Evolutionary conservation across 805 yeast genomes (phyloP).

Genomic region (Metschnikowia reukaufii): DNA sequence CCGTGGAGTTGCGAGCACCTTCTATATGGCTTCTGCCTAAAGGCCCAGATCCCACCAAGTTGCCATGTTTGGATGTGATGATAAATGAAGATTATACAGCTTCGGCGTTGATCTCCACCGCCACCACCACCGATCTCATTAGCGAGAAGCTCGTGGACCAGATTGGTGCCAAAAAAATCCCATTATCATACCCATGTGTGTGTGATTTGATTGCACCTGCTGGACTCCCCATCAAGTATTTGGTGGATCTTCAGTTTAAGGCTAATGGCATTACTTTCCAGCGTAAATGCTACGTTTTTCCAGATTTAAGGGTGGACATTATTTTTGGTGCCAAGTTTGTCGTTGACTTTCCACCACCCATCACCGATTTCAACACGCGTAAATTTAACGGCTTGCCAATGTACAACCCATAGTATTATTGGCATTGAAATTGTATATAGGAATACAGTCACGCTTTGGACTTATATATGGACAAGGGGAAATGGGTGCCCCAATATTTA

Average conservation of each 20-base stretch:
- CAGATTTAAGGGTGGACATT: not conserved
- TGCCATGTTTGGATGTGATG: not conserved
- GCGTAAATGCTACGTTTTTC: not conserved
- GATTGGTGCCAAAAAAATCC: constrained; percentile 1
- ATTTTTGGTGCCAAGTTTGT: not conserved
- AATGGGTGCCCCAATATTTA: too few relatives aligned
- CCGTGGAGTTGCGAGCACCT: not conserved
- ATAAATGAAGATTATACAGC: not conserved
- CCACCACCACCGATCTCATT: not conserved
- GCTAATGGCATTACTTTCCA: not conserved
- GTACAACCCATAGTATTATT: too few relatives aligned
- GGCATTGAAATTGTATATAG: too few relatives aligned
- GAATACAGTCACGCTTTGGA: too few relatives aligned
- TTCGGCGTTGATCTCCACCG: not conserved
- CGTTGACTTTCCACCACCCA: not conserved
- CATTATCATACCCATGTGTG: constrained; percentile 1
- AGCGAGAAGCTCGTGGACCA: not conserved
- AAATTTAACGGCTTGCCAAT: constrained; percentile 1
- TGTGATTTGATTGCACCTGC: not conserved
- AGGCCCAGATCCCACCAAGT: not conserved
- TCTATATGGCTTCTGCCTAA: not conserved
- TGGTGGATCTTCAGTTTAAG: not conserved
- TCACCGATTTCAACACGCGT: not conserved
- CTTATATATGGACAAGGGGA: too few relatives aligned
- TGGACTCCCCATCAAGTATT: not conserved